A percentile compares a stretch with the other conserved stretches of the same genome.
These are phyloP conservation scores for Podila verticillata DNA, from an alignment of 192 early-diverging fungal genomes.

Conservation along the genomic window DNA sequence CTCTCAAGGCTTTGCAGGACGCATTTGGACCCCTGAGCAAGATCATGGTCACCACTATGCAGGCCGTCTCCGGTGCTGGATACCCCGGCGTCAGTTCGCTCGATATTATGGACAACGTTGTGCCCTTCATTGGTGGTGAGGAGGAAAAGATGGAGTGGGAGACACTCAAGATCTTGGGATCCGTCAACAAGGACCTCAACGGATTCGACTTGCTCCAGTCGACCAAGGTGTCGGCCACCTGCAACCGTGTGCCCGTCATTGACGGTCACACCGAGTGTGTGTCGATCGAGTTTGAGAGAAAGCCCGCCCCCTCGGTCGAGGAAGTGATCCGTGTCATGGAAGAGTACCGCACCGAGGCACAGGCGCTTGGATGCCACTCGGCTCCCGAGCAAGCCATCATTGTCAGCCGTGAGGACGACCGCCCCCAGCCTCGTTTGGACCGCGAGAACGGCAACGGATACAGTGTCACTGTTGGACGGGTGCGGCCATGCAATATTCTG, in stretches of 20 bases:
- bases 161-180: conserved; percentile 91
- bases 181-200: conserved; percentile 57
- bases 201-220: conserved; percentile 63
- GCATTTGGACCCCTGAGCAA: conserved; percentile 87
- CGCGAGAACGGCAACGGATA: conserved; percentile 85
- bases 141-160: conserved; percentile 98
- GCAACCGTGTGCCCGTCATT: conserved; percentile 96
- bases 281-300: conserved; percentile 82
- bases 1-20: conserved; percentile 88
- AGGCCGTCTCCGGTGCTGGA: conserved; percentile 97
- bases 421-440: conserved; percentile 96
- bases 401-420: conserved; percentile 73
- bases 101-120: conserved; percentile 96
- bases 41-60: conserved; percentile 91
- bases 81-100: conserved; percentile 96
- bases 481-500: conserved; percentile 86
- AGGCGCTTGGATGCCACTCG: conserved; percentile 78
- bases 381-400: conserved; percentile 88
- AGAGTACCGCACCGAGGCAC: conserved; percentile 84
- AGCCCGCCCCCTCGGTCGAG: conserved; percentile 76
- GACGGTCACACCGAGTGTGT: conserved; percentile 97
- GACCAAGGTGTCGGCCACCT: conserved; percentile 90
- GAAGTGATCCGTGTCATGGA: conserved; percentile 77
- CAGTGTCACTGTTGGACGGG: conserved; percentile 92
- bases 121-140: conserved; percentile 94